These are phyloP conservation scores for Coffea eugenioides DNA, from an alignment of 257 asterid species.

Conservation along the genomic window DNA sequence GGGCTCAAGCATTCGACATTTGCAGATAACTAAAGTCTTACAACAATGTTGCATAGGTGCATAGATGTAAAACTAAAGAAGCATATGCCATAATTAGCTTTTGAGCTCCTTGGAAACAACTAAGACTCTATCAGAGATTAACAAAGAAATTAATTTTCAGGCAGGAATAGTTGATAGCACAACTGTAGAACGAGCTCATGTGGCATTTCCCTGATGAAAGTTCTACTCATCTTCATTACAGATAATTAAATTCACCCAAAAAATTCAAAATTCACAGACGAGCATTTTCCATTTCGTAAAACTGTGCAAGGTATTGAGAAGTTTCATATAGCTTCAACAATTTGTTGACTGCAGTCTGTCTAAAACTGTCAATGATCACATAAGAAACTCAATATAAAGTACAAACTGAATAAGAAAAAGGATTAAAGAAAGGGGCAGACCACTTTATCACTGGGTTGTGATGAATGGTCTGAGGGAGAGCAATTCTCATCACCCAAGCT, in stretches of 20 bases:
- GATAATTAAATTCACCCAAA: neutral
- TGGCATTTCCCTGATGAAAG: neutral
- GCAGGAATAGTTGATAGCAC: no score
- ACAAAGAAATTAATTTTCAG: neutral
- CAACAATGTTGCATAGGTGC: neutral
- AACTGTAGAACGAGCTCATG: no score
- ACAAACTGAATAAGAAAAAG: neutral
- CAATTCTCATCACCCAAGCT: slow-evolving; percentile 50
- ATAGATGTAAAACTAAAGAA: neutral
- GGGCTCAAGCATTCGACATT: neutral
- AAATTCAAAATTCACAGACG: neutral
- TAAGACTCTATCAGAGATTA: neutral
- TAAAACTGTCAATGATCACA: slow-evolving; percentile 2
- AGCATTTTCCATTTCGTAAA: neutral
- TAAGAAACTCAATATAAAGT: slow-evolving; percentile 7
- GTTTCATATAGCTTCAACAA: neutral
- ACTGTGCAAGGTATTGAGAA: neutral
- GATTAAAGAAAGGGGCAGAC: slow-evolving; percentile 25
- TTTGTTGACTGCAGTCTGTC: neutral
- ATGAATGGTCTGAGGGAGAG: slow-evolving; percentile 38
- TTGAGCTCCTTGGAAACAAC: neutral
- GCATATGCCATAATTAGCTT: neutral
- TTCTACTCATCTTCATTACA: neutral
- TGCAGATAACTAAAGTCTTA: neutral
- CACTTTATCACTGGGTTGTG: slow-evolving; percentile 41